Evolutionary conservation across 2,329 filamentous ascomycete species (phyloP), one percentile per base, ranked within the genome.

Genomic region (Diaporthe sp.): DNA sequence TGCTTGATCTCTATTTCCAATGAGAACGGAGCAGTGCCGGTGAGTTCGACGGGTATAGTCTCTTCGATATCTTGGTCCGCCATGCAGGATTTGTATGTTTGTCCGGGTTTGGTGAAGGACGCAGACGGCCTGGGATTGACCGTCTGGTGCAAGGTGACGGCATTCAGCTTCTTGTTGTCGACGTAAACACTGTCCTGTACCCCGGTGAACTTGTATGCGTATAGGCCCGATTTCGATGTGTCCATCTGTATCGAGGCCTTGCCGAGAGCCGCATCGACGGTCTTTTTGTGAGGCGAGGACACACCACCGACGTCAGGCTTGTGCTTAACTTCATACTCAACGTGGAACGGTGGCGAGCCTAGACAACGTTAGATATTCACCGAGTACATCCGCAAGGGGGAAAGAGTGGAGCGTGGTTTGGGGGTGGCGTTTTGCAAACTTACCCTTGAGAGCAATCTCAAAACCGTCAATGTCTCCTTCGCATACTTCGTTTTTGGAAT

Each of bases 1-100:
- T 98, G 96, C 85, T 96, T 98, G 84, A 99, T 95, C 81, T 96
- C 95, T 34, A 98, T 90, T 82, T 98, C 97, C 6, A 99, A 87
- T 65, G 93, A 93, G 86, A 99, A 99, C 0, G 97, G 97, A 9
- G 96, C 92, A 22, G 93, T 88, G 53, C 97, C 97, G 75, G 94
- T 94, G 25, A 99, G 89, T 2, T 91, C 92, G 75, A 99, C 93
- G 0, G 96, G 96, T 73, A 99, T 98, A 55, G 91, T 92, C 81
- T 99, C 96, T 80, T 97, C 95, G 44, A 92, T 91, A 72, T 92
- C 91, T 69, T 94, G 90, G 80, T 98, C 95, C 65, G 95, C 92
- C 82, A 95, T 93, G 85, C 97, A 99, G 84, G 96, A 98, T 82
- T 97, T 98, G 88, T 98, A 98, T 0, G 95, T 96, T 83, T 97